Percentiles rank a stretch among this genome's conserved stretches.
phyloP scores from a whole-genome alignment of 2,329 filamentous ascomycete genomes.

The Aspergillus neotritici region DNA sequence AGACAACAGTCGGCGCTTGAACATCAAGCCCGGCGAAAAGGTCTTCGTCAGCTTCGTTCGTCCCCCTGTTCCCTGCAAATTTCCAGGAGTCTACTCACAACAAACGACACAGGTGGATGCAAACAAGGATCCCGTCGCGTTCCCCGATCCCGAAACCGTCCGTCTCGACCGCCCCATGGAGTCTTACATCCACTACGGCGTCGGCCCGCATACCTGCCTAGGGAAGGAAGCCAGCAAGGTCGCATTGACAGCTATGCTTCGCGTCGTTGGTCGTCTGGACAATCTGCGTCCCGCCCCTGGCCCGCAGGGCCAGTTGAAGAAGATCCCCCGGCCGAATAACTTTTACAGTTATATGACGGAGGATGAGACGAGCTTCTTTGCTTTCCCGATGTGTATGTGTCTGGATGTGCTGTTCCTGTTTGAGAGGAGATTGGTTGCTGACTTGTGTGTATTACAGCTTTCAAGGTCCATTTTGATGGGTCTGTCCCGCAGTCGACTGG shows the following conservation, averaged over 20 bases:
- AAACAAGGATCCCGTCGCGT: constrained; percentile 51
- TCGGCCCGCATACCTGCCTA: constrained; percentile 58
- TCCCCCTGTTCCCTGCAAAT: not conserved
- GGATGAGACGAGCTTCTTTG: constrained; percentile 55
- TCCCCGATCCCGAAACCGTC: constrained; percentile 57
- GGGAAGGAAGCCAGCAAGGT: constrained; percentile 56
- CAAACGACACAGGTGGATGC: constrained; percentile 39
- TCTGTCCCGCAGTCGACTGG: no score
- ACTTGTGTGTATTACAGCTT: no score
- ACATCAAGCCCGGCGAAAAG: constrained; percentile 51
- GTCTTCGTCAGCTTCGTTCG: constrained; percentile 59
- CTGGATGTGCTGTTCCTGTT: no score
- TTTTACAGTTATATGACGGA: constrained; percentile 59
- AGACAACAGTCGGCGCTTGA: constrained; percentile 44
- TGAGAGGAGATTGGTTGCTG: no score
- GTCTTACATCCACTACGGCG: constrained; percentile 59
- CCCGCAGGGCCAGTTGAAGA: constrained; percentile 61
- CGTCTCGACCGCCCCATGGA: constrained; percentile 58
- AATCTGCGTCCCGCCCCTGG: constrained; percentile 58
- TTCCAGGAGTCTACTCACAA: not conserved
- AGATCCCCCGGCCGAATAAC: constrained; percentile 50
- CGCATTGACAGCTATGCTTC: constrained; percentile 62
- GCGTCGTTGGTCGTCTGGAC: constrained; percentile 56
- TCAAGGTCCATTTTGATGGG: no score
- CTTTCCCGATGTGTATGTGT: constrained; percentile 42